phyloP scores from a whole-genome alignment of 768 basidiomycete genomes.

The Panaeolus cyanescens region DNA sequence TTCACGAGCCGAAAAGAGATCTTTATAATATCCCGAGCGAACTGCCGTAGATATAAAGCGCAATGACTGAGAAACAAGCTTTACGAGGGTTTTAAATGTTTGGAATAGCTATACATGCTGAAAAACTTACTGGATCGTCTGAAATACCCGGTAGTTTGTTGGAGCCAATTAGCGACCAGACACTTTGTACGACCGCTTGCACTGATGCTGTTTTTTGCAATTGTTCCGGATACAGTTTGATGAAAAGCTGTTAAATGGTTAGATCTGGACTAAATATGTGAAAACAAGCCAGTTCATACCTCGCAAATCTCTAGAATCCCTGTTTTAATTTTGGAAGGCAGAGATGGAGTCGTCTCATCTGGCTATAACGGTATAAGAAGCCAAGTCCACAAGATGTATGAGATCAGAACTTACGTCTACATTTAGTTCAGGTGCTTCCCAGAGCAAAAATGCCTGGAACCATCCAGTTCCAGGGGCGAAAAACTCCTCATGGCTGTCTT shows the following conservation, averaged over 20 bases:
- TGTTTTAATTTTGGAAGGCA: constrained; percentile 90
- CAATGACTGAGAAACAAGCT: constrained; percentile 90
- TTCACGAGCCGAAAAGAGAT: constrained; percentile 78
- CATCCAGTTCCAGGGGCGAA: constrained; percentile 71
- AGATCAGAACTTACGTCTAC: constrained; percentile 63
- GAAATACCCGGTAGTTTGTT: constrained; percentile 67
- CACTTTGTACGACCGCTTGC: constrained; percentile 75
- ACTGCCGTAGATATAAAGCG: constrained; percentile 92
- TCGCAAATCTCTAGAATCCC: constrained; percentile 90
- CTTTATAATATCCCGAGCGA: constrained; percentile 80
- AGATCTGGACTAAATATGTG: constrained; percentile 2
- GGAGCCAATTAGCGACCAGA: constrained; percentile 87
- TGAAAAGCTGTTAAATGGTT: constrained; percentile 57
- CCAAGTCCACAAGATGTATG: constrained; percentile 1
- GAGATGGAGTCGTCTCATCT: constrained; percentile 81
- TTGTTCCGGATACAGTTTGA: constrained; percentile 83
- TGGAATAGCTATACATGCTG: constrained; percentile 1
- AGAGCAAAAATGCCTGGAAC: constrained; percentile 80
- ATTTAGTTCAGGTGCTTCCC: constrained; percentile 70
- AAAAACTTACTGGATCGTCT: constrained; percentile 66
- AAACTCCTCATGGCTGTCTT: constrained; percentile 84
- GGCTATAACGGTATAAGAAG: constrained; percentile 40
- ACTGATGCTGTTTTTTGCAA: constrained; percentile 64
- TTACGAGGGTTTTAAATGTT: not conserved
- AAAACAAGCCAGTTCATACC: constrained; percentile 35